Conservation (phyloP, 768 basidiomycete species). For the Kwoniella shandongensis region DNA sequence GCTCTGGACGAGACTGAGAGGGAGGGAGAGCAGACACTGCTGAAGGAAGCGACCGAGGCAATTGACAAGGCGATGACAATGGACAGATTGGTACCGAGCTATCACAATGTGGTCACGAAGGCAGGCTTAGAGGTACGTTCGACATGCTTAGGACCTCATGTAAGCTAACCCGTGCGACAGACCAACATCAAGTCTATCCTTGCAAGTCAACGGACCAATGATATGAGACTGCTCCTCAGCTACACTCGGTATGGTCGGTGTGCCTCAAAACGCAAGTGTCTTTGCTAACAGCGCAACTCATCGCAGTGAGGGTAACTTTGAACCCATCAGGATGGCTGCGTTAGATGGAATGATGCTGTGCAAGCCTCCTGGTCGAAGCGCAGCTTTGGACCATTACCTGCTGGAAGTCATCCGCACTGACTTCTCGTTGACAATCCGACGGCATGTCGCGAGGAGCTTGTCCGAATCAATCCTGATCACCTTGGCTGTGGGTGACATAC, state of each 20-base stretch:
- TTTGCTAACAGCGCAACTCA: background rate
- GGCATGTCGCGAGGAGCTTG: conserved; percentile 81
- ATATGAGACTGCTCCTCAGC: conserved; percentile 66
- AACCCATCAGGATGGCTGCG: conserved; percentile 84
- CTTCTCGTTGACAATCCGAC: conserved; percentile 73
- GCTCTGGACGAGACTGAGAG: conserved; percentile 12
- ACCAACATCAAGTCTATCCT: conserved; percentile 28
- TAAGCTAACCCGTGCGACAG: too few species aligned
- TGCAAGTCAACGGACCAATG: conserved; percentile 33
- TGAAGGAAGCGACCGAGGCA: conserved; percentile 74
- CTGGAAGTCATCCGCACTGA: conserved; percentile 83
- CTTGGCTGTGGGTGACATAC: conserved; percentile 88
- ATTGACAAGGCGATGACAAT: conserved; percentile 89
- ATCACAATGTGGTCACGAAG: conserved; percentile 87
- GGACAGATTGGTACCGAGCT: conserved; percentile 91
- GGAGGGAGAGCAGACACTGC: conserved; percentile 53
- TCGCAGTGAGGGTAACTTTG: conserved; percentile 85
- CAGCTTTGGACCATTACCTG: conserved; percentile 76
- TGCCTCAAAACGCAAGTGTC: conserved; percentile 32
- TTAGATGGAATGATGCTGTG: conserved; percentile 82
- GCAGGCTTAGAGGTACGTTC: conserved; percentile 79
- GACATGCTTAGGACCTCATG: conserved; percentile 1
- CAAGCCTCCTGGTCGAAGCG: conserved; percentile 83
- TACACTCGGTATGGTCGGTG: conserved; percentile 87
- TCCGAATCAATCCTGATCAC: conserved; percentile 83